phyloP scores from a whole-genome alignment of 805 yeast species.

The Yamadazyma phyllophila region DNA sequence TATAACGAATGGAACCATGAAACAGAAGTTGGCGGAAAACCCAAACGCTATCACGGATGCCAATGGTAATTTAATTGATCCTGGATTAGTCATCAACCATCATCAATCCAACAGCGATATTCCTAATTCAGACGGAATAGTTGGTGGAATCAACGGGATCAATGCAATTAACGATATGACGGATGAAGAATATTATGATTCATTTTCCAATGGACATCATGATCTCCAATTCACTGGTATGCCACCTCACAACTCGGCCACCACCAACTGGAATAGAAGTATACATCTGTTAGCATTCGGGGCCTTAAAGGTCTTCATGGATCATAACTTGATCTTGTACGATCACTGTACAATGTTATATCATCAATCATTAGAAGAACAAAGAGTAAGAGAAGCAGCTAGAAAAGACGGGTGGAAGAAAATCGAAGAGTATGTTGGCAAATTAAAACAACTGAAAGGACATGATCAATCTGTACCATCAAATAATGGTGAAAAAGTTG shows the following conservation, averaged over 20 bases:
- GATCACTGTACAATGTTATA: constrained; percentile 90
- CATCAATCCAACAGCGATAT: constrained; percentile 7
- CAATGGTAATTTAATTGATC: constrained; percentile 41
- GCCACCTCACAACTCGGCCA: constrained; percentile 45
- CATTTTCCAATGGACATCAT: constrained; percentile 29
- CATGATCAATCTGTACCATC: constrained; percentile 1
- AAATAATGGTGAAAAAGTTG: constrained; percentile 8
- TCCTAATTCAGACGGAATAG: constrained; percentile 6
- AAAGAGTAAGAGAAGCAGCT: constrained; percentile 58
- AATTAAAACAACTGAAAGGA: constrained; percentile 3
- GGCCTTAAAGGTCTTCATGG: constrained; percentile 89
- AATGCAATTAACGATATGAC: constrained; percentile 32
- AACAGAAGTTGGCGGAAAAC: constrained; percentile 36
- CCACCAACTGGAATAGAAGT: constrained; percentile 87
- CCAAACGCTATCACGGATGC: constrained; percentile 41
- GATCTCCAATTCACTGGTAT: constrained; percentile 33
- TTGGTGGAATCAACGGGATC: constrained; percentile 17
- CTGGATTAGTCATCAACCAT: constrained; percentile 28
- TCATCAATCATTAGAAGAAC: constrained; percentile 75
- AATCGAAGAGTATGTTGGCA: constrained; percentile 45
- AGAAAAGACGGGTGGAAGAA: constrained; percentile 70
- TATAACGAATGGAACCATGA: constrained; percentile 38
- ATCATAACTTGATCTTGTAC: constrained; percentile 84
- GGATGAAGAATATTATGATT: constrained; percentile 45
- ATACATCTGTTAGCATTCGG: constrained; percentile 88